Percentiles rank a stretch among this genome's conserved stretches.
Conservation (phyloP, 176 grass and related monocot genomes). For the Aegilops tauschii region DNA sequence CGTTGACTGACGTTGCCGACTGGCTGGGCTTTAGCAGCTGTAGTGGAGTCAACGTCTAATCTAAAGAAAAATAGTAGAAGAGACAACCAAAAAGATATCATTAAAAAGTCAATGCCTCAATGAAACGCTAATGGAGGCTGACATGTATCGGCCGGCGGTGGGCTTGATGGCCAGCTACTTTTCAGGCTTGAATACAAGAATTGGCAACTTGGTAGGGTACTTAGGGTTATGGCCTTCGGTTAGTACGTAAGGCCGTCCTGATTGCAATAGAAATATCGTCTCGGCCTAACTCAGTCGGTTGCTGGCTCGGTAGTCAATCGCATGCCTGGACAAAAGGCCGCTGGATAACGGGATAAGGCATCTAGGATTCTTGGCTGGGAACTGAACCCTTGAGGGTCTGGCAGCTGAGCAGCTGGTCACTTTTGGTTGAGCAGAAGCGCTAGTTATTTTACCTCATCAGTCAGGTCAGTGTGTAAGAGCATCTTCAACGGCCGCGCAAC, state of each 20-base stretch:
- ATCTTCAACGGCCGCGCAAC: too few species aligned
- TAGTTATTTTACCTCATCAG: background rate
- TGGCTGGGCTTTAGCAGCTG: conserved; percentile 8
- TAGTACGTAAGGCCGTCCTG: background rate
- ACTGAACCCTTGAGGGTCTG: conserved; percentile 19
- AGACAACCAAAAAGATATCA: background rate
- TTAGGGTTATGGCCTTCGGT: background rate
- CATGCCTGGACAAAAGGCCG: conserved; percentile 13
- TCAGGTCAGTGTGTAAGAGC: conserved; percentile 3
- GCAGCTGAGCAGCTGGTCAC: conserved; percentile 31
- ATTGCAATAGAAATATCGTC: conserved; percentile 16
- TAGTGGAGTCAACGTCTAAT: conserved; percentile 33
- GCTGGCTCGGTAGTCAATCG: background rate
- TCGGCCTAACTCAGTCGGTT: conserved; percentile 29
- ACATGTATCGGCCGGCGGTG: conserved; percentile 25
- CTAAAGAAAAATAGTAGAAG: background rate
- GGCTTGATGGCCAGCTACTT: conserved; percentile 35
- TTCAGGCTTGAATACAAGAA: background rate
- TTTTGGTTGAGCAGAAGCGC: conserved; percentile 31
- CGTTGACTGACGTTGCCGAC: conserved; percentile 24
- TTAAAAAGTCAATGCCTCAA: conserved; percentile 13
- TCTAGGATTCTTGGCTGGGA: background rate
- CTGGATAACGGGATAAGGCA: conserved; percentile 34
- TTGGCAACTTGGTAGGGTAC: conserved; percentile 15
- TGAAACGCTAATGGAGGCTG: background rate